Evolutionary conservation across 345 rosid genomes (phyloP).

Genomic region (Corymbia maculata): DNA sequence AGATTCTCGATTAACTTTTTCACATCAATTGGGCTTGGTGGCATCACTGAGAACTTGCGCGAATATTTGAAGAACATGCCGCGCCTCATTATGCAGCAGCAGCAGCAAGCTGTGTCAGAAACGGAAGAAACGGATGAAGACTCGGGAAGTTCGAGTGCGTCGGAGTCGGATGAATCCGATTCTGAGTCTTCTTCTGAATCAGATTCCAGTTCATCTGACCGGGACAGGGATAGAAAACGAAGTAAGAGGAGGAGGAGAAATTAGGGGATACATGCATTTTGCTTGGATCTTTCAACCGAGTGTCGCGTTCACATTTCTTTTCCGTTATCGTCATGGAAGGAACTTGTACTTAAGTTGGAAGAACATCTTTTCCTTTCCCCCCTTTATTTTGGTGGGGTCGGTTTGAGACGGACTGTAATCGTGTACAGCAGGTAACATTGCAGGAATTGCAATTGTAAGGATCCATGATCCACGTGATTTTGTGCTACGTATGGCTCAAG

Average conservation of each 20-base stretch:
- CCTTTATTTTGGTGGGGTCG: background rate
- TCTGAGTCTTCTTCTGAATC: background rate
- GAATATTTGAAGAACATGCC: slow-evolving; percentile 97
- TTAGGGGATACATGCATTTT: background rate
- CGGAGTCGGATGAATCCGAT: slow-evolving; percentile 16
- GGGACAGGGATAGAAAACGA: background rate
- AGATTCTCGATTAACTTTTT: slow-evolving; percentile 84
- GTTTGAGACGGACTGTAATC: background rate
- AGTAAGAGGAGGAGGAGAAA: slow-evolving; percentile 2
- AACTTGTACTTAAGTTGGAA: background rate
- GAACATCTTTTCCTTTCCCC: background rate
- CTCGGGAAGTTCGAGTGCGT: slow-evolving; percentile 28
- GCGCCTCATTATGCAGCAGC: slow-evolving; percentile 86
- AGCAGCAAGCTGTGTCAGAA: slow-evolving; percentile 23
- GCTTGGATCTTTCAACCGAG: background rate
- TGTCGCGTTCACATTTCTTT: background rate
- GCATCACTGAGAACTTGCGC: slow-evolving; percentile 83
- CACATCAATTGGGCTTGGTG: slow-evolving; percentile 96
- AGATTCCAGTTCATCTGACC: background rate
- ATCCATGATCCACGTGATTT: background rate
- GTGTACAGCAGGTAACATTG: background rate
- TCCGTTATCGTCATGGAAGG: background rate
- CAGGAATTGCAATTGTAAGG: background rate
- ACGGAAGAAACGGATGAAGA: slow-evolving; percentile 25
- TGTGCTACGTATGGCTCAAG: background rate